Evolutionary conservation across 1,139 yeast genomes (phyloP), one percentile per base, ranked within the genome.

Genomic region (Trichomonascaceae sp.): DNA sequence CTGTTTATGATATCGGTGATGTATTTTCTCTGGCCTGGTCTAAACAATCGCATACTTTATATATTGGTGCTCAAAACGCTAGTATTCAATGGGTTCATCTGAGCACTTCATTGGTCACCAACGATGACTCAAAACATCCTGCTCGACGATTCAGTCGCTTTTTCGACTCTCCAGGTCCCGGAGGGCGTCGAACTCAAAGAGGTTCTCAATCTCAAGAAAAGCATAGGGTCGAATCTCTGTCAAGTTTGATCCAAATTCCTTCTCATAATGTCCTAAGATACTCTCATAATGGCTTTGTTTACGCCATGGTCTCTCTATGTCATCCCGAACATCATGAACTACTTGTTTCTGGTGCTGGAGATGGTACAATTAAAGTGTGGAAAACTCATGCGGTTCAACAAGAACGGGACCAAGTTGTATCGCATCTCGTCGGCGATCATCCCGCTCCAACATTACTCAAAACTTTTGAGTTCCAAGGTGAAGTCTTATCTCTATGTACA

Each of bases 51-150:
- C 78, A 82, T 50, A 81, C 89, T 0, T 73, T 93, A 10, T 88
- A 84, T 60, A 80, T 89, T 61, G 99, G 99, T 1, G 85, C 96
- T 10, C 98, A 93, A 68, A 91, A 91, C 66, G 96, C 98, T 1
- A 81, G 93, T 1, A 79, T 93, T 20, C 79, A 88, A 44, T 91
- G 88, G 84, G 82, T 88, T 58, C 44, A 43, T 47, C 39, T 54
- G 12, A 60, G 43, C 15, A 55, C 52, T 13, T 53, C 58, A 50
- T 61, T 66, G 54, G 59, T 67, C 43, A 60, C 67, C 19, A 60
- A 60, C 32, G 75, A 76, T 54, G 71, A 75, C 1, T 68, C 74
- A 19, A 75, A 79, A 38, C 74, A 90, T 59, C 99, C 99, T 0
- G 85, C 89, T 48, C 77, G 83, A 57, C 74, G 99, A 55, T 93